Evolutionary conservation across 805 yeast species (phyloP), one percentile per base, ranked within the genome.

Genomic region (Wickerhamomyces bovis): DNA sequence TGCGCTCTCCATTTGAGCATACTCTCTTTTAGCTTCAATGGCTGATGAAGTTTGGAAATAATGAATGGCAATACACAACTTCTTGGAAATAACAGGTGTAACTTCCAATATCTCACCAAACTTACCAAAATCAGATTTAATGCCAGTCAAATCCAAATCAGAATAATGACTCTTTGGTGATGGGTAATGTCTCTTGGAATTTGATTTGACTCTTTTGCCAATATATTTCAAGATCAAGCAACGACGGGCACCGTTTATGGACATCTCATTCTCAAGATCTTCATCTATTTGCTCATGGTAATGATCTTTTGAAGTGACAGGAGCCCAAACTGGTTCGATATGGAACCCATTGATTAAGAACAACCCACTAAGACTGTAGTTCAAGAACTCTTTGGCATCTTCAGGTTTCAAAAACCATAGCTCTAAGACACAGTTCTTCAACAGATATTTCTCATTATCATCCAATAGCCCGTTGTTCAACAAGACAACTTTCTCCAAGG

Each of bases 91-190:
- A n/a, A 84, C 75, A 3, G 94, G 85, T 1, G 77, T 64, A 2
- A 84, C 64, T 36, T 83, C 88, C 13, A 81, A 63, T 3, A 86
- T 71, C 2, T 70, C 69, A 0, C 94, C 95, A 64, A 72, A 83
- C 19, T 54, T 56, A 6, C 59, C 61, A 53, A 86, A 81, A 55
- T 83, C 88, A 23, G 57, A 46, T 35, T 60, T 64, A 3, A 82
- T 63, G 15, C 66, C 71, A 3, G 60, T 64, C 4, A 79, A 53
- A 46, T 78, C 70, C 43, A 85, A 68, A 4, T 68, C 72, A 0
- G 74, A 69, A 31, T 71, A 73, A 50, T 73, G 71, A 4, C 63
- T 51, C 15, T 57, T 54, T 2, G 82, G 72, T 20, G 71, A 69
- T 1, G 81, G 78, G 53, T 74, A 72, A 38, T 50, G 52, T 23